Base-by-base conservation (phyloP, 306 rosid genomes). In the Lupinus albus region DNA sequence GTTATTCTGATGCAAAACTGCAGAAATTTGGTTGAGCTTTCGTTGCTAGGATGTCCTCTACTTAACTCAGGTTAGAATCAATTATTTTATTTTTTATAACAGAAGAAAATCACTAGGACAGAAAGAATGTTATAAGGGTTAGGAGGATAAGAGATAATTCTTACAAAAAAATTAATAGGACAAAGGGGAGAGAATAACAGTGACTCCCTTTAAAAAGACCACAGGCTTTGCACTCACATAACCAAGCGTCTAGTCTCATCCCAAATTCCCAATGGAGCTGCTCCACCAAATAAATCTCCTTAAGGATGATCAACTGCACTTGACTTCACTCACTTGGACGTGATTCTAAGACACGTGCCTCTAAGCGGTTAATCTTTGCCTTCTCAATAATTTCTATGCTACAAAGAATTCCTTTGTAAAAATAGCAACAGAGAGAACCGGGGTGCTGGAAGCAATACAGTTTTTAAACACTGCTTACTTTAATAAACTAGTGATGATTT, bases 1-100 rank as follows among this genome's bases (percentile, higher is more conserved):
- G 52, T 73, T 75, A 68, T 87, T 78, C 77, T 90, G 42, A 71
- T 85, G 48, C 83, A 72, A 70, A 87, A 71, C 81, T 87, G 84
- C 70, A 74, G 54, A 67, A 82, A 84, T 75, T 80, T 90, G 76
- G 78, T 76, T 70, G 88, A 85, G 79, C 88, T 90, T 84, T 87
- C 95, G 11, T 74, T 90, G 66, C 71, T 81, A 38, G 97, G 92
- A 44, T 90, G 97, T 74, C 76, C 67, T 17, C 84, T 60, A 74
- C 88, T 90, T 67, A 74, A 82, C 84, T 59, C 95, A 82, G 95
- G 97, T 85, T 39, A 78, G 86, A 47, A 63, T 61, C 61, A 49
- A n/a, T 63, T 79, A 39, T 8, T 39, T 39, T 39, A 39, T 9
- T 10, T 33, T 33, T 33, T 33, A 33, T 39, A 39, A 38, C 12